Evolutionary conservation across 78 protist genomes (phyloP).

Genomic region (Isochrysis galbana): DNA sequence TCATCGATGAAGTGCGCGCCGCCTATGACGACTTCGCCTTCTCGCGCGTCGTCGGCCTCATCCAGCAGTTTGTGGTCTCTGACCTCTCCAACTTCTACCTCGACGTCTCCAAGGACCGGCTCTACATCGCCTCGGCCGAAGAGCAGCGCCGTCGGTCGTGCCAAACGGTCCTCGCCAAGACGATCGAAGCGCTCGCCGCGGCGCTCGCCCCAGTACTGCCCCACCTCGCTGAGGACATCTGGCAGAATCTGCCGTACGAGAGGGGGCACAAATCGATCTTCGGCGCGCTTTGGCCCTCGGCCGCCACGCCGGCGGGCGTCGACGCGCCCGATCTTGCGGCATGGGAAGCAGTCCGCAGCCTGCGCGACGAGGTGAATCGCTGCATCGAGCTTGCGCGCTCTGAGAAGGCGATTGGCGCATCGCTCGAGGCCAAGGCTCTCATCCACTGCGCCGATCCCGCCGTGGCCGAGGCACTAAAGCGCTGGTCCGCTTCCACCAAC

Average conservation of each 20-base stretch:
- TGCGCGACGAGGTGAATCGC: slow-evolving; percentile 34
- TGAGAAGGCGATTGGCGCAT: slow-evolving; percentile 30
- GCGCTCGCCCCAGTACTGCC: slow-evolving; percentile 61
- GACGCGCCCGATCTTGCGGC: neutral
- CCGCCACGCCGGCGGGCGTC: neutral
- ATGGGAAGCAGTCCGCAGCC: slow-evolving; percentile 10
- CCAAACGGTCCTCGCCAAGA: slow-evolving; percentile 10
- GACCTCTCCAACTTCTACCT: slow-evolving; percentile 84
- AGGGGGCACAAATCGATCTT: neutral
- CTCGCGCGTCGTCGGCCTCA: neutral
- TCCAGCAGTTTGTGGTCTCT: slow-evolving; percentile 23
- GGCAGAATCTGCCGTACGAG: slow-evolving; percentile 19
- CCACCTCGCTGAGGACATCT: slow-evolving; percentile 64
- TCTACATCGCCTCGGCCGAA: slow-evolving; percentile 65
- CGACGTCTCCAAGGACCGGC: slow-evolving; percentile 70
- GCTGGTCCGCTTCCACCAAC: neutral
- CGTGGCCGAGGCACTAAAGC: neutral
- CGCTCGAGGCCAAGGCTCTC: slow-evolving; percentile 25
- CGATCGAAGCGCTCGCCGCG: neutral
- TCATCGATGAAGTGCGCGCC: neutral
- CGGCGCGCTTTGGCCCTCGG: slow-evolving; percentile 9
- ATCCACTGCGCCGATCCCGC: neutral
- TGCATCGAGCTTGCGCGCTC: slow-evolving; percentile 26
- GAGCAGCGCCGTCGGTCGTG: slow-evolving; percentile 43
- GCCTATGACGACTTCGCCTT: slow-evolving; percentile 4